Conservation (phyloP, 1,284 basidiomycete genomes). For the Cryptococcus maquisensis region DNA sequence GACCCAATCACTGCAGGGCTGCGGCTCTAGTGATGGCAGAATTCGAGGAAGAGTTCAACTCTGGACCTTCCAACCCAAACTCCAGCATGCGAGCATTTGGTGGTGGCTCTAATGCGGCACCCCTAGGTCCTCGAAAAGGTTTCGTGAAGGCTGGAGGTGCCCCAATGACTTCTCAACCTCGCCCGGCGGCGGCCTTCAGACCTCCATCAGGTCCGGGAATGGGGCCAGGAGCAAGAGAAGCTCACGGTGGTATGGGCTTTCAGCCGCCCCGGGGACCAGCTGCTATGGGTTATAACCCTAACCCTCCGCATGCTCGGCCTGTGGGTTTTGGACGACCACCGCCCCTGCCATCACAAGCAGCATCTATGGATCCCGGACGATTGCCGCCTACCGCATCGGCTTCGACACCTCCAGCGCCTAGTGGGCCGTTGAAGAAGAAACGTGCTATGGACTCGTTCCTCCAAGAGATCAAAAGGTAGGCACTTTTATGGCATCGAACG, state of each 20-base stretch:
- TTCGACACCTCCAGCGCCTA: slow-evolving; percentile 54
- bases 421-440: slow-evolving; percentile 67
- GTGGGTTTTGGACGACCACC: neutral
- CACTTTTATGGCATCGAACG: neutral
- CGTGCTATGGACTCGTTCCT: slow-evolving; percentile 89
- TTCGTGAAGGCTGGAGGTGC: slow-evolving; percentile 67
- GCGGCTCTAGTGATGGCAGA: slow-evolving; percentile 63
- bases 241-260: neutral
- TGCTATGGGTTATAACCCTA: slow-evolving; percentile 36
- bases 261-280: slow-evolving; percentile 47
- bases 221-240: slow-evolving; percentile 1
- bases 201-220: slow-evolving; percentile 43
- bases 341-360: no score
- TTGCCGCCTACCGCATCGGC: slow-evolving; percentile 12
- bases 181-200: neutral
- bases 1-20: slow-evolving; percentile 23
- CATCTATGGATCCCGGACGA: no score
- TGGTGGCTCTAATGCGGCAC: slow-evolving; percentile 7
- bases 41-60: slow-evolving; percentile 77
- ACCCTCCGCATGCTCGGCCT: slow-evolving; percentile 11
- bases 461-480: slow-evolving; percentile 86
- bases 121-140: slow-evolving; percentile 47
- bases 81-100: slow-evolving; percentile 17
- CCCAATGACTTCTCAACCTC: slow-evolving; percentile 8
- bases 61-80: slow-evolving; percentile 54